Percentiles rank a stretch among this genome's conserved stretches.
Evolutionary conservation across 805 yeast species (phyloP).

Genomic region (Candida ovalis): DNA sequence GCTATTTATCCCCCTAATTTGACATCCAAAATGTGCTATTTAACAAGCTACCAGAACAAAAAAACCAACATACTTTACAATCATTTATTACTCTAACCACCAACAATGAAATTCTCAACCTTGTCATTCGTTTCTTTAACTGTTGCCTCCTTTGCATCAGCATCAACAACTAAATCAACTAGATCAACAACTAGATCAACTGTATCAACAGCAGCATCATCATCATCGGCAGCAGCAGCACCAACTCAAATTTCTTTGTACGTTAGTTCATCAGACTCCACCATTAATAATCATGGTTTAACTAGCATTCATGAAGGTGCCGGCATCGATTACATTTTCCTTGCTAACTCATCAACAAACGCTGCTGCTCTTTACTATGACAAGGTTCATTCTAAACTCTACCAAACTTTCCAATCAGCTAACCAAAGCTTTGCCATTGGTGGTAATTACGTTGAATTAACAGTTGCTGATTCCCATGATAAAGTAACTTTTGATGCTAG

Average conservation of each 20-base stretch:
- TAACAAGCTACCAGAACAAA: too few relatives aligned
- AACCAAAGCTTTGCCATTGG: conserved; percentile 5
- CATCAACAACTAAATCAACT: background rate
- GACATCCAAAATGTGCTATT: too few relatives aligned
- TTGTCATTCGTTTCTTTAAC: conserved; percentile 4
- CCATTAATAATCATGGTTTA: conserved; percentile 29
- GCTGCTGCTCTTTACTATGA: background rate
- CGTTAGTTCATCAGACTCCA: conserved; percentile 22
- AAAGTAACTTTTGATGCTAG: conserved; percentile 6
- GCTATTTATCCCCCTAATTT: too few relatives aligned
- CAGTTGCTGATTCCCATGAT: background rate
- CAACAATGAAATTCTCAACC: conserved; percentile 11
- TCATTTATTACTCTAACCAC: too few relatives aligned
- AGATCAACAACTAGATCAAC: too few relatives aligned
- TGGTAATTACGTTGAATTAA: conserved; percentile 15
- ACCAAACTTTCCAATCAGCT: background rate
- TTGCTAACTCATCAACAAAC: conserved; percentile 22
- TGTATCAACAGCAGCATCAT: conserved; percentile 5
- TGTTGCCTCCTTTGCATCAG: background rate
- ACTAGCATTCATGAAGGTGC: conserved; percentile 43
- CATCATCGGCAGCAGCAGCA: conserved; percentile 4
- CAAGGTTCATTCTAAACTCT: background rate
- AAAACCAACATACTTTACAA: too few relatives aligned
- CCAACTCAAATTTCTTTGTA: conserved; percentile 17
- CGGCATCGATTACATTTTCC: conserved; percentile 39